These are phyloP conservation scores for Daedaleopsis sinensis DNA, from an alignment of 768 basidiomycete genomes.

Conservation along the genomic window DNA sequence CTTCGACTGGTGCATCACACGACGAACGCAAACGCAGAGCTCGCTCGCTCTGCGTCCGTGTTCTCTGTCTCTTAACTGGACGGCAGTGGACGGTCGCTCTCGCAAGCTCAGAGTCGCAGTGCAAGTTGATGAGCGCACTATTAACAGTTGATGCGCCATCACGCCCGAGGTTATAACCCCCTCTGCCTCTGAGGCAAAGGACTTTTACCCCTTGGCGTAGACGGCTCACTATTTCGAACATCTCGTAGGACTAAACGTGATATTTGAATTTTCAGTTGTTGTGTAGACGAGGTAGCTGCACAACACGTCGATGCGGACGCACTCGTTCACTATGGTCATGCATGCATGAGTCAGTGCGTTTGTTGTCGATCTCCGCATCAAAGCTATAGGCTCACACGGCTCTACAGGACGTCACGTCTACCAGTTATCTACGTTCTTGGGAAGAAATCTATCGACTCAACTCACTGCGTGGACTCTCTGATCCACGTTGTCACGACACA, in stretches of 20 bases:
- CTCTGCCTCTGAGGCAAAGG: no score
- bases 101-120: no score
- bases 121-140: no score
- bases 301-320: slow-evolving; percentile 92
- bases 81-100: no score
- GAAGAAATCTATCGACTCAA: slow-evolving; percentile 62
- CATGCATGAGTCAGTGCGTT: slow-evolving; percentile 89
- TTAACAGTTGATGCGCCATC: no score
- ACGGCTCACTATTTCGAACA: no score
- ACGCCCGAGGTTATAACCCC: no score
- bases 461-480: slow-evolving; percentile 50
- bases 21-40: no score
- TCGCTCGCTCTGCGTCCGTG: no score
- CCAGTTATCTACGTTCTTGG: slow-evolving; percentile 94
- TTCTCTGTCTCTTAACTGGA: no score
- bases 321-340: slow-evolving; percentile 94
- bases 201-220: no score
- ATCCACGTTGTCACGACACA: slow-evolving; percentile 32
- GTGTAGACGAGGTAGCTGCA: slow-evolving; percentile 95
- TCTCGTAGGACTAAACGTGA: not conserved
- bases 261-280: slow-evolving; percentile 61
- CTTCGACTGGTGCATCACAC: no score
- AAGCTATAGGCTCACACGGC: not conserved
- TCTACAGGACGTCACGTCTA: slow-evolving; percentile 74
- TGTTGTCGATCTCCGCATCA: not conserved